phyloP scores from a whole-genome alignment of 2,329 filamentous ascomycete genomes.

The Penicillium sp. region DNA sequence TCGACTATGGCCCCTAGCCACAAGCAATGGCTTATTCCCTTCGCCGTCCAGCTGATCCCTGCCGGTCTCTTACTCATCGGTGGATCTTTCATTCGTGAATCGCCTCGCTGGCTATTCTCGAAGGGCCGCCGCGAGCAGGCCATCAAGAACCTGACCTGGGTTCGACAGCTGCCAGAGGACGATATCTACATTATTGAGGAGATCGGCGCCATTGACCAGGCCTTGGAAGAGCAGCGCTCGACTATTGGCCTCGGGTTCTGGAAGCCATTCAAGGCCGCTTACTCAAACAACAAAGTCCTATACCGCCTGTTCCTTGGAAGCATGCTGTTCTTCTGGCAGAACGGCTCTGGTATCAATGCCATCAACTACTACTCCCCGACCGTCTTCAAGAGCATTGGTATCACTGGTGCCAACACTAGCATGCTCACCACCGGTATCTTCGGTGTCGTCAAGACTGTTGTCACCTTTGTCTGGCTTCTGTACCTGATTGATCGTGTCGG shows the following conservation, averaged over 20 bases:
- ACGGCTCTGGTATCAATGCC: conserved; percentile 73
- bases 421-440: conserved; percentile 73
- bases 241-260: conserved; percentile 72
- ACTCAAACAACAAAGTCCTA: conserved; percentile 58
- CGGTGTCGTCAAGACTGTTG: conserved; percentile 70
- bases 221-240: conserved; percentile 63
- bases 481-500: conserved; percentile 67
- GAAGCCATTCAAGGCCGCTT: conserved; percentile 64
- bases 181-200: conserved; percentile 71
- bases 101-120: conserved; percentile 67
- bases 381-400: conserved; percentile 66
- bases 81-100: conserved; percentile 62
- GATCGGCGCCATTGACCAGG: conserved; percentile 66
- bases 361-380: conserved; percentile 75
- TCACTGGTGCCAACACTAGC: conserved; percentile 59
- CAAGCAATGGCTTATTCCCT: conserved; percentile 36
- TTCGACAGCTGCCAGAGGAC: conserved; percentile 39
- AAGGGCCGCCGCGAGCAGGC: conserved; percentile 68
- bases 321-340: conserved; percentile 77
- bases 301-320: conserved; percentile 73
- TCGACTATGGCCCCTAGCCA: conserved; percentile 26
- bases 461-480: conserved; percentile 69
- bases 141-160: conserved; percentile 52
- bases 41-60: conserved; percentile 35
- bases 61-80: conserved; percentile 47